A percentile compares a stretch with the other conserved stretches of the same genome.
Evolutionary conservation across 2,329 filamentous ascomycete genomes (phyloP).

Genomic region (Hymenoscyphus occultus): DNA sequence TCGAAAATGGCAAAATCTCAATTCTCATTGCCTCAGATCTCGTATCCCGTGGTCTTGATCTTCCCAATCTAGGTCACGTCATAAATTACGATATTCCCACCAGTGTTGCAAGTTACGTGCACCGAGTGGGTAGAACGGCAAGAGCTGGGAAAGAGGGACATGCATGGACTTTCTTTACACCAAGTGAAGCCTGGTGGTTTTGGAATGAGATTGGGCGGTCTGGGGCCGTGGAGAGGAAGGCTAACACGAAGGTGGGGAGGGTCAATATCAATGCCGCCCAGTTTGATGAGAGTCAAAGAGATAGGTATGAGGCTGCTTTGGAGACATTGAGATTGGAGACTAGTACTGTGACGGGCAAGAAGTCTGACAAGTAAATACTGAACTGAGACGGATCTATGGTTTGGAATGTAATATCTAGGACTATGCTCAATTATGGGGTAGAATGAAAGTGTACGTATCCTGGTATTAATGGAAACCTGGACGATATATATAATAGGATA

Average conservation of each 20-base stretch:
- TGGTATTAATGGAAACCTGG: no score
- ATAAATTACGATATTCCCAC: constrained; percentile 91
- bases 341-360: not conserved
- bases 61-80: constrained; percentile 75
- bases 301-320: constrained; percentile 52
- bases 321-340: constrained; percentile 29
- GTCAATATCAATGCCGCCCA: constrained; percentile 41
- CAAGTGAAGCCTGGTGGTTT: constrained; percentile 81
- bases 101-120: constrained; percentile 79
- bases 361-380: not conserved
- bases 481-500: no score
- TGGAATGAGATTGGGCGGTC: constrained; percentile 73
- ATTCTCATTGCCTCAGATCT: constrained; percentile 89
- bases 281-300: constrained; percentile 41
- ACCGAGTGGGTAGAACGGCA: constrained; percentile 88
- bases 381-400: not conserved
- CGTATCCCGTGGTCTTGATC: constrained; percentile 86
- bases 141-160: constrained; percentile 72
- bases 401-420: not conserved
- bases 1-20: constrained; percentile 59
- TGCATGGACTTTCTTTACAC: constrained; percentile 83
- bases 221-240: constrained; percentile 46
- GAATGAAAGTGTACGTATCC: no score
- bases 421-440: no score
- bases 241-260: constrained; percentile 43